phyloP scores from a whole-genome alignment of 352 stramenopile genomes.

The Pythium volutum region DNA sequence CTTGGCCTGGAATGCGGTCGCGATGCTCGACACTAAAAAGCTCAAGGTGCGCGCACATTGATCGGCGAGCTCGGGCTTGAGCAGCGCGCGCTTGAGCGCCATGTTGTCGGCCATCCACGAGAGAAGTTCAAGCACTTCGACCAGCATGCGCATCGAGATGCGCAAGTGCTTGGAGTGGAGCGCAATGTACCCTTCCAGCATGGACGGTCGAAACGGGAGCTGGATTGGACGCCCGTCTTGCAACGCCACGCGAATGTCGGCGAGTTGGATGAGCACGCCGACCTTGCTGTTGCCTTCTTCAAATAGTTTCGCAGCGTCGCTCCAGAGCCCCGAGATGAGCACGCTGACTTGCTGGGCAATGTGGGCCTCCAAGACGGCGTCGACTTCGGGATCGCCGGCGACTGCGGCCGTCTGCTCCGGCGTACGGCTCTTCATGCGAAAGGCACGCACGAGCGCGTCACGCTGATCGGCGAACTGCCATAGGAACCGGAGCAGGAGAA shows the following conservation, averaged over 20 bases:
- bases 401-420: not conserved
- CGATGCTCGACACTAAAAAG: slow-evolving; percentile 52
- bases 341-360: slow-evolving; percentile 41
- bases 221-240: slow-evolving; percentile 22
- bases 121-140: slow-evolving; percentile 61
- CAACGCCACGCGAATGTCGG: slow-evolving; percentile 48
- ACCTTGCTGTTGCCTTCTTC: slow-evolving; percentile 68
- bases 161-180: slow-evolving; percentile 73
- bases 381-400: not conserved
- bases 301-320: slow-evolving; percentile 65
- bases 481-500: slow-evolving; percentile 57
- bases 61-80: slow-evolving; percentile 57
- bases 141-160: slow-evolving; percentile 52
- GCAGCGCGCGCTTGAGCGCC: slow-evolving; percentile 42
- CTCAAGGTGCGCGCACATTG: slow-evolving; percentile 60
- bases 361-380: not conserved
- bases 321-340: slow-evolving; percentile 64
- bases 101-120: slow-evolving; percentile 56
- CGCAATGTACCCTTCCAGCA: slow-evolving; percentile 42
- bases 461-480: slow-evolving; percentile 59
- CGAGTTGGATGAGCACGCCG: slow-evolving; percentile 52
- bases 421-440: slow-evolving; percentile 13
- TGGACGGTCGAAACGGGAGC: slow-evolving; percentile 28
- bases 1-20: slow-evolving; percentile 36
- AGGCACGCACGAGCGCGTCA: slow-evolving; percentile 28